Evolutionary conservation across 1,284 basidiomycete species (phyloP).

Genomic region (Apiotrichum brassicae): DNA sequence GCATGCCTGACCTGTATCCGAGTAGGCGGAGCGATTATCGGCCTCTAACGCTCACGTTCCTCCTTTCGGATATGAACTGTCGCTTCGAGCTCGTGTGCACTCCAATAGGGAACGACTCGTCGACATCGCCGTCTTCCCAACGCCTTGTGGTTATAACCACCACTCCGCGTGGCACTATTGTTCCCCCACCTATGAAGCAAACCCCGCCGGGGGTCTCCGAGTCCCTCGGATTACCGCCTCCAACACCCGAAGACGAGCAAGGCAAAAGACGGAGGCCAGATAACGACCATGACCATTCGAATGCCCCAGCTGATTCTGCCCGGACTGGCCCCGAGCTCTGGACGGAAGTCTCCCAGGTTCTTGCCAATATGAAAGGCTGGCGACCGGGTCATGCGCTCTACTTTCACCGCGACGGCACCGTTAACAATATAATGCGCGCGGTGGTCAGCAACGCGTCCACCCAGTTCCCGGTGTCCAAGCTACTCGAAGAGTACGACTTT

Average conservation of each 20-base stretch:
- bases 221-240: no score
- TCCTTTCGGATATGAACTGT: no score
- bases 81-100: neutral
- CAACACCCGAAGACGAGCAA: neutral
- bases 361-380: neutral
- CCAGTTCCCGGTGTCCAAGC: neutral
- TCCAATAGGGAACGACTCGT: neutral
- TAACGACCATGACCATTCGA: no score
- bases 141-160: neutral
- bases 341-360: neutral
- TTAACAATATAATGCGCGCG: neutral
- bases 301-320: no score
- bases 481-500: neutral
- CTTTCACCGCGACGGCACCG: neutral
- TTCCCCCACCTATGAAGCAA: no score
- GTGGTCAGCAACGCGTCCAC: neutral
- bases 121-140: no score
- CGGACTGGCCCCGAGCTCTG: neutral
- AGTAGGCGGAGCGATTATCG: no score
- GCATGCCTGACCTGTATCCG: neutral
- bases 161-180: neutral
- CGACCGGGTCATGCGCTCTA: neutral
- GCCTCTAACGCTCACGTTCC: no score
- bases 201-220: no score
- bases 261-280: no score